Evolutionary conservation across 2,329 filamentous ascomycete species (phyloP).

Genomic region (Canariomyces notabilis): DNA sequence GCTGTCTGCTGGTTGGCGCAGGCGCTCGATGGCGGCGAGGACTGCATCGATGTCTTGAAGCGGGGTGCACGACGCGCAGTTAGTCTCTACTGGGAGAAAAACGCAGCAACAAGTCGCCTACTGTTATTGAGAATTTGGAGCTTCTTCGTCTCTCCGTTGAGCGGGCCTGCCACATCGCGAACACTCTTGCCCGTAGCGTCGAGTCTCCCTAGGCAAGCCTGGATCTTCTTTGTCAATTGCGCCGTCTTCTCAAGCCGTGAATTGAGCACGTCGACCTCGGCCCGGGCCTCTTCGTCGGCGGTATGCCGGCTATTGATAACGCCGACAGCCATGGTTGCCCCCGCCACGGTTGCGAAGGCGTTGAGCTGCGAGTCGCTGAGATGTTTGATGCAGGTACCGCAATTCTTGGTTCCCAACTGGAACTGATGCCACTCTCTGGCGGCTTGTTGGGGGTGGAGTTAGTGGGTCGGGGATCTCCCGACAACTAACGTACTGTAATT

Average conservation of each 20-base stretch:
- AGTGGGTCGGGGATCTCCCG: no score
- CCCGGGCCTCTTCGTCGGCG: constrained; percentile 61
- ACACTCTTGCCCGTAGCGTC: constrained; percentile 88
- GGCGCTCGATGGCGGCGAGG: constrained; percentile 77
- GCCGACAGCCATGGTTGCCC: constrained; percentile 50
- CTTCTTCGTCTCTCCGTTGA: constrained; percentile 86
- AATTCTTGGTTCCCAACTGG: no score
- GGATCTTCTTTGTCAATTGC: constrained; percentile 90
- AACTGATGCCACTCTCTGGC: no score
- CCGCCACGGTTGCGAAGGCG: neutral
- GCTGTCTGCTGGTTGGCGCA: constrained; percentile 87
- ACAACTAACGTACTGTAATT: no score
- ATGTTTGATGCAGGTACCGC: no score
- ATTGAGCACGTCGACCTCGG: constrained; percentile 66
- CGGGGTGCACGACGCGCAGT: neutral
- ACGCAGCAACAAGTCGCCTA: constrained; percentile 34
- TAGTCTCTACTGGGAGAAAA: neutral
- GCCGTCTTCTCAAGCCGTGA: constrained; percentile 85
- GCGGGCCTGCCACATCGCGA: constrained; percentile 83
- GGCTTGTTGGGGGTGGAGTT: no score
- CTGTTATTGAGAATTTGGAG: constrained; percentile 83
- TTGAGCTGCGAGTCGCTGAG: neutral
- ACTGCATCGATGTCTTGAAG: constrained; percentile 74
- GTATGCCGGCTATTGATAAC: constrained; percentile 43
- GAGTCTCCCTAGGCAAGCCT: constrained; percentile 75